Evolutionary conservation across 2,329 filamentous ascomycete species (phyloP).

Genomic region (Aaosphaeria pasadenensis): DNA sequence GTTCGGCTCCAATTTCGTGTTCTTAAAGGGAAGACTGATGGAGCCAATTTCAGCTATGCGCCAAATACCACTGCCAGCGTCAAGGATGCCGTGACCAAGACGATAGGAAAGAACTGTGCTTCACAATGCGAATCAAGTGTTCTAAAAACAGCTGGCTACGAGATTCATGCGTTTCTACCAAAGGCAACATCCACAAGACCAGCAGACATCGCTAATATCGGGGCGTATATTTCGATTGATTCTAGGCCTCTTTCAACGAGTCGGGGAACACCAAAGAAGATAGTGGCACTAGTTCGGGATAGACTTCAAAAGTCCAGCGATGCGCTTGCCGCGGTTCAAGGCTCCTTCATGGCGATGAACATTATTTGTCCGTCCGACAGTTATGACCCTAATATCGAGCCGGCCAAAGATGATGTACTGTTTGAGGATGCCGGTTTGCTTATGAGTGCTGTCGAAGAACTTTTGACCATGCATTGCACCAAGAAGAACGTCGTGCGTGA

Average conservation of each 20-base stretch:
- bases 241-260: slow-evolving; percentile 59
- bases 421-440: slow-evolving; percentile 58
- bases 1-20: slow-evolving; percentile 61
- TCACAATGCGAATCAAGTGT: slow-evolving; percentile 51
- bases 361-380: slow-evolving; percentile 59
- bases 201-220: slow-evolving; percentile 39
- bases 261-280: slow-evolving; percentile 58
- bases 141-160: slow-evolving; percentile 39
- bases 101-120: slow-evolving; percentile 58
- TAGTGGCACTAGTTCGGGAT: slow-evolving; percentile 54
- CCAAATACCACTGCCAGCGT: slow-evolving; percentile 51
- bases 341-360: slow-evolving; percentile 62
- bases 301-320: slow-evolving; percentile 39
- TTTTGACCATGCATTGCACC: background rate
- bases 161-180: slow-evolving; percentile 59
- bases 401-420: slow-evolving; percentile 68
- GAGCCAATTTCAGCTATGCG: slow-evolving; percentile 60
- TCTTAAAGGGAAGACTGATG: slow-evolving; percentile 50
- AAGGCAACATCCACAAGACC: slow-evolving; percentile 42
- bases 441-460: slow-evolving; percentile 34
- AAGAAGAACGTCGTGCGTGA: background rate
- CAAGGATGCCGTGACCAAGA: slow-evolving; percentile 59
- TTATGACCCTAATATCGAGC: slow-evolving; percentile 72
- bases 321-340: slow-evolving; percentile 35
- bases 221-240: slow-evolving; percentile 66